Percentiles rank a stretch among this genome's conserved stretches.
Conservation (phyloP, 305 asterid genomes). For the Fraxinus latifolia region DNA sequence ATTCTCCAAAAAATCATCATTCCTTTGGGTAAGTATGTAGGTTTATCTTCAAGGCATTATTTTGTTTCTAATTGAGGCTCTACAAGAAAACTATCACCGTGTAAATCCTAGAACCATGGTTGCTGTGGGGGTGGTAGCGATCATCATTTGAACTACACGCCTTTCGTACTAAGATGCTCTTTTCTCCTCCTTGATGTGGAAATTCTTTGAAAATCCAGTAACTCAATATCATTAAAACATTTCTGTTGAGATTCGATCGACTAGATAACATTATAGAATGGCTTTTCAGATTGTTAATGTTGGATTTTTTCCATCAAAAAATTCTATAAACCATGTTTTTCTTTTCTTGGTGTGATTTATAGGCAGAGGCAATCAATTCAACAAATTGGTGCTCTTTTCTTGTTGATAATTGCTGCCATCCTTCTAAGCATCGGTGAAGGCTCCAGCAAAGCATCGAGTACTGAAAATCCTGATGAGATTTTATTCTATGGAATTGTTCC, state of each 20-base stretch:
- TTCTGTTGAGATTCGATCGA: conserved; percentile 3
- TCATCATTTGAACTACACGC: conserved; percentile 8
- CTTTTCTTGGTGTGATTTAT: conserved; percentile 21
- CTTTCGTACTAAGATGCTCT: neutral
- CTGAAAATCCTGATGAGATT: conserved; percentile 62
- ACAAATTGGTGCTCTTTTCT: conserved; percentile 91
- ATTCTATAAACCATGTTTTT: conserved; percentile 1
- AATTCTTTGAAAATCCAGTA: conserved; percentile 4
- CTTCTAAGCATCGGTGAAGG: conserved; percentile 93
- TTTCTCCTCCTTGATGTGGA: neutral
- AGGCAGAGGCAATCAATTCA: conserved; percentile 94
- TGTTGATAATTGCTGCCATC: conserved; percentile 81
- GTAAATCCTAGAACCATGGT: neutral
- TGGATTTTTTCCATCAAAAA: neutral
- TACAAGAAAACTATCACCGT: neutral
- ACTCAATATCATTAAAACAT: neutral
- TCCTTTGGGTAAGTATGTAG: neutral
- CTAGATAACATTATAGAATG: neutral
- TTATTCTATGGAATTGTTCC: conserved; percentile 82
- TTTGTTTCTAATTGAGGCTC: neutral
- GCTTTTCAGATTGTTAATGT: neutral
- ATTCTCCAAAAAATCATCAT: too few relatives aligned
- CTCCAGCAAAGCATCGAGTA: conserved; percentile 62
- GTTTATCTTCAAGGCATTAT: neutral
- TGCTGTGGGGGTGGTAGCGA: conserved; percentile 1